Evolutionary conservation across 2,329 filamentous ascomycete species (phyloP), one percentile per base, ranked within the genome.

Genomic region (Alternaria postmessia): DNA sequence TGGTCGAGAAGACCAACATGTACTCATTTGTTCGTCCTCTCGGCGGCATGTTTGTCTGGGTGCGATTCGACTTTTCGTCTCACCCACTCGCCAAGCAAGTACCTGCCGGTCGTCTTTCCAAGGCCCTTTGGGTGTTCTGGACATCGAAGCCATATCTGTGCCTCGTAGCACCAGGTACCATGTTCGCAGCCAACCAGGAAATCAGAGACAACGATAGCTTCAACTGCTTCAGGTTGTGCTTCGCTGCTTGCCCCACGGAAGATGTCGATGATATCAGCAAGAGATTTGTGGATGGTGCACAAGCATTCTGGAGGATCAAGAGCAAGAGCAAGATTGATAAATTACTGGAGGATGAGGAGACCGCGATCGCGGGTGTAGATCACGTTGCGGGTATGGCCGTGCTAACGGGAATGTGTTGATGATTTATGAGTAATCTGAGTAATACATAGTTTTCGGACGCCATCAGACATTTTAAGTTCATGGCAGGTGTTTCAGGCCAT

Each of bases 21-120:
- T 91, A 89, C 77, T 87, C 89, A 46, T 97, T 96, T 74, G 80
- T 86, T 67, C 93, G 91, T 85, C 93, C 94, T 1, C 87, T 91
- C 28, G 94, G 89, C 36, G 94, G 94, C 73, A 97, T 97, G 93
- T 97, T 97, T 77, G 79, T 96, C 57, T 97, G 94, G 94, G 71
- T 96, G 4, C 85, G 87, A 57, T 80, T 95, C 62, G 84, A 88
- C 74, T 90, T 93, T 69, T 86, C 90, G 55, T 82, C 83, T 2
- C 93, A 97, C 73, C 92, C 92, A 12, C 83, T 96, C 14, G 89
- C 83, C 75, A 76, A 78, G 26, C 75, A 81, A 42, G 77, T 86
- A 38, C 80, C 91, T 20, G 80, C 85, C 51, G 83, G 85, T 9
- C 81, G 83, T 24, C 83, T 96, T 1, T 82, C 86, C 3, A 82